Evolutionary conservation across 2,329 filamentous ascomycete genomes (phyloP).

Genomic region (Lasiodiplodia hormozganensis): DNA sequence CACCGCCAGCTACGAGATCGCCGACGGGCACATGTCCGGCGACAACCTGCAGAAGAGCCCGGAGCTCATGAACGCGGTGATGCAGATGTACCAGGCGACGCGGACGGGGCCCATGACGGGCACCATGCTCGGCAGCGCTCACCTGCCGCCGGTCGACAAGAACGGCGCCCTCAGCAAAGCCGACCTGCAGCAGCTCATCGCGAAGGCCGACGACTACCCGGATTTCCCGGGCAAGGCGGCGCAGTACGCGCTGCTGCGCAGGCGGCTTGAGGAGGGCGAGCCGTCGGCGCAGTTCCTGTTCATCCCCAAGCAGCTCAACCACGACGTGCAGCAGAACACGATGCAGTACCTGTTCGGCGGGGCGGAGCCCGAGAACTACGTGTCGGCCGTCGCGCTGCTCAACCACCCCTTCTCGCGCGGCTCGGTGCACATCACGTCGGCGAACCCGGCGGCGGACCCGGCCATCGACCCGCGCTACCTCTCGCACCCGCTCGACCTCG

Average conservation of each 20-base stretch:
- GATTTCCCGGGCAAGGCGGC: not conserved
- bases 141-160: constrained; percentile 38
- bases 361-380: constrained; percentile 35
- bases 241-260: constrained; percentile 27
- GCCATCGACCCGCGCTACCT: constrained; percentile 52
- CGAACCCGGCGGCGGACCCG: constrained; percentile 42
- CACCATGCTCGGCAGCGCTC: constrained; percentile 37
- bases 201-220: not conserved
- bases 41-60: constrained; percentile 35
- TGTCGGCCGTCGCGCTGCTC: constrained; percentile 39
- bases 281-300: constrained; percentile 27
- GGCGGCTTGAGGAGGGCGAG: constrained; percentile 18
- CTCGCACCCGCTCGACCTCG: constrained; percentile 52
- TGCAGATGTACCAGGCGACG: constrained; percentile 36
- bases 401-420: constrained; percentile 43
- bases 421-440: constrained; percentile 42
- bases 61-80: constrained; percentile 31
- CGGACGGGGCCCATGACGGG: constrained; percentile 36
- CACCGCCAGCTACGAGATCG: constrained; percentile 7
- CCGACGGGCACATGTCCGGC: constrained; percentile 35
- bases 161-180: constrained; percentile 30
- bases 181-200: not conserved
- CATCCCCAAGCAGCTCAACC: constrained; percentile 31
- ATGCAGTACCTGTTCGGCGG: constrained; percentile 32
- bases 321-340: constrained; percentile 24